Conservation (phyloP, 2,329 filamentous ascomycete species). For the Herpotrichia juniperi region DNA sequence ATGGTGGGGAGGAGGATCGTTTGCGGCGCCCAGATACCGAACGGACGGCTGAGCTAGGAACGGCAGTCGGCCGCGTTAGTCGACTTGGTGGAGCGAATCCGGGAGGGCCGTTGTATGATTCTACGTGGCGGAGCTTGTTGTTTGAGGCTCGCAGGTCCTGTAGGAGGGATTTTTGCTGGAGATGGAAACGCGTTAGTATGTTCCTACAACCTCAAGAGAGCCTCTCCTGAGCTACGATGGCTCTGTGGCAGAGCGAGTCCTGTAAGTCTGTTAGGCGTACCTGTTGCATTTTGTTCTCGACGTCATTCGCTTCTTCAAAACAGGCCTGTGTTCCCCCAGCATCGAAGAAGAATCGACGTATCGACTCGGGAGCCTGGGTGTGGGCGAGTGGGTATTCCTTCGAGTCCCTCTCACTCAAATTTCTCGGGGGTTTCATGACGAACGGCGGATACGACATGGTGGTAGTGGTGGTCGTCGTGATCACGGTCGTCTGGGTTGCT, state of each 20-base stretch:
- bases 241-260: neutral
- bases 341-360: constrained; percentile 79
- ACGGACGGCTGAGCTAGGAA: constrained; percentile 25
- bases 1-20: constrained; percentile 59
- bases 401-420: constrained; percentile 75
- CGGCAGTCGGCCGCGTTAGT: constrained; percentile 33
- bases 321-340: constrained; percentile 66
- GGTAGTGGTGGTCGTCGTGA: constrained; percentile 92
- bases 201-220: constrained; percentile 16
- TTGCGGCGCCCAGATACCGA: constrained; percentile 47
- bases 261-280: constrained; percentile 48
- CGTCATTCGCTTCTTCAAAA: constrained; percentile 67
- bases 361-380: constrained; percentile 78
- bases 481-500: constrained; percentile 68
- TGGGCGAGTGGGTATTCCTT: constrained; percentile 90
- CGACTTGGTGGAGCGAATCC: constrained; percentile 51
- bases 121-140: constrained; percentile 50
- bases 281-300: constrained; percentile 59
- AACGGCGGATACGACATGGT: constrained; percentile 83
- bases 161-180: constrained; percentile 52
- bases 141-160: constrained; percentile 54
- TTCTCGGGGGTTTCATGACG: constrained; percentile 73
- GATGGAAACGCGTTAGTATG: constrained; percentile 32
- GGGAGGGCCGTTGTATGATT: constrained; percentile 47
- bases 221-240: neutral